Evolutionary conservation across 257 asterid species (phyloP), one percentile per base, ranked within the genome.

Genomic region (Asclepias syriaca): DNA sequence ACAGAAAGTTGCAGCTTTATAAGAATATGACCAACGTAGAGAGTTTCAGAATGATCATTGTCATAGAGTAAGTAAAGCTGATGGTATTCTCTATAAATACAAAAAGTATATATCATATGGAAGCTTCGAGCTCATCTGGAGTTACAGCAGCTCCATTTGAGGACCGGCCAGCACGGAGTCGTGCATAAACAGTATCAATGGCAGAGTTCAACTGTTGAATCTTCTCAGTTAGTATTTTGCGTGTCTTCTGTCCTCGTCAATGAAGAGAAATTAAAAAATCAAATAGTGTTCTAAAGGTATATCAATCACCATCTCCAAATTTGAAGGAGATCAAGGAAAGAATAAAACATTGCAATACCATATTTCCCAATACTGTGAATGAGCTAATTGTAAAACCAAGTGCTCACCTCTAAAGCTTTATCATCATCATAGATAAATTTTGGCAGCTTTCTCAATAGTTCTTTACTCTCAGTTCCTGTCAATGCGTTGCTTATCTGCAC

Each of bases 361-460:
- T 5, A 11, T 55, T 69, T 37, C 37, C 56, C 37, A 11, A 22
- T 2, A 43, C 48, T 43, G 11, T 8, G 11, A 43, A 43, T 6
- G 48, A 7, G 48, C 32, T 29, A 27, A 59, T 16, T 63, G 9
- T 4, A 34, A 29, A 51, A 69, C 15, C 29, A 61, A 65, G 60
- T 54, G 40, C 78, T 77, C 14, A 77, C 87, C 83, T 83, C 87
- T 78, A 83, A 59, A 59, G 84, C 83, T 80, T 83, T 83, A 78
- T 83, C 87, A 74, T 83, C 87, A 16, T 83, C 87, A 56, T 83
- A 83, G 69, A 83, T 75, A 57, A 83, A 83, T 68, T 83, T 83
- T 16, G 87, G 87, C 27, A 83, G 74, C 74, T 83, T 83, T 59
- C 84, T 75, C 87, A 83, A 77, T 39, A 83, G 65, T 55, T 80